These are phyloP conservation scores for Coemansia guatemalensis DNA, from an alignment of 192 early-diverging fungal genomes.

Conservation along the genomic window DNA sequence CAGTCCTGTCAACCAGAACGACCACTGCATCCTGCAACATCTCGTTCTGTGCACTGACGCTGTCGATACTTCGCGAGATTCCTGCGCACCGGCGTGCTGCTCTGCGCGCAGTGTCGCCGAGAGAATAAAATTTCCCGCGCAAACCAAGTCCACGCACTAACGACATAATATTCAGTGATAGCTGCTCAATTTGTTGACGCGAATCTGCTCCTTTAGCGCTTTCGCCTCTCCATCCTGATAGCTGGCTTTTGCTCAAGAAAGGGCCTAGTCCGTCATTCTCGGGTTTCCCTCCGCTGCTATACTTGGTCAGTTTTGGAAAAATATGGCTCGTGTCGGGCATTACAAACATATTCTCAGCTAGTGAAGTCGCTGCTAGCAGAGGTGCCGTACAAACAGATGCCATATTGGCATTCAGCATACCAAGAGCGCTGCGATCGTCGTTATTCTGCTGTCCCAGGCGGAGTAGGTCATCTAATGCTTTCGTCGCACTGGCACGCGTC, in stretches of 20 bases:
- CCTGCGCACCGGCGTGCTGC: constrained; percentile 31
- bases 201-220: background rate
- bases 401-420: background rate
- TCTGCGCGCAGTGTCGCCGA: constrained; percentile 29
- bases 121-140: constrained; percentile 39
- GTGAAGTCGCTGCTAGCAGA: constrained; percentile 8
- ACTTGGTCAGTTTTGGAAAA: background rate
- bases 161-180: constrained; percentile 27
- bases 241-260: background rate
- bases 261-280: background rate
- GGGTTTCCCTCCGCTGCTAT: background rate
- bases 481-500: constrained; percentile 7
- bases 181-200: constrained; percentile 27
- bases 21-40: constrained; percentile 15
- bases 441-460: constrained; percentile 2
- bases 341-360: constrained; percentile 19
- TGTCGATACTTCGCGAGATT: constrained; percentile 11
- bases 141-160: constrained; percentile 20
- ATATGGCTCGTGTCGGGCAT: constrained; percentile 23
- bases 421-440: background rate
- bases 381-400: constrained; percentile 19
- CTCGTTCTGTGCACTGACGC: background rate
- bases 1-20: constrained; percentile 40
- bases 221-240: background rate
- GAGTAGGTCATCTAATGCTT: constrained; percentile 12